Conservation (phyloP, 148 eudicot genomes). For the Linanthus parryae region DNA sequence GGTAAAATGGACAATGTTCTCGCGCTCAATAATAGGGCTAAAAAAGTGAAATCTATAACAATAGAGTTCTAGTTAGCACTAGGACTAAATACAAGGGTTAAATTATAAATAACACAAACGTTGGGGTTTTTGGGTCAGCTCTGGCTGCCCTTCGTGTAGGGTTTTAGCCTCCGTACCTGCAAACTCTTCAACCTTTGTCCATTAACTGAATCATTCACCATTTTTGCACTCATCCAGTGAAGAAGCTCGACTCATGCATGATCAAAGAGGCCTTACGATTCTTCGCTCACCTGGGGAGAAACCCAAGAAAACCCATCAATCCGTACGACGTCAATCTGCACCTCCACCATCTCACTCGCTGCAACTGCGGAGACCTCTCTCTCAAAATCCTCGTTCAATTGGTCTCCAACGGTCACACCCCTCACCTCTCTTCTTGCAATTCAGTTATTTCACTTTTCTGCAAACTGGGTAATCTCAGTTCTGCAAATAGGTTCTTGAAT, state of each 20-base stretch:
- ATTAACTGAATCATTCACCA: too few relatives aligned
- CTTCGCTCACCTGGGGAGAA: conserved; percentile 5
- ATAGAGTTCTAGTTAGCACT: too few relatives aligned
- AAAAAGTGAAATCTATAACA: too few relatives aligned
- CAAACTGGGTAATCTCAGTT: conserved; percentile 13
- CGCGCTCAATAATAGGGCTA: too few relatives aligned
- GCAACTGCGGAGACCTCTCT: conserved; percentile 18
- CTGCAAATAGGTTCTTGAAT: conserved; percentile 12
- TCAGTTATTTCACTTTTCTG: conserved; percentile 12
- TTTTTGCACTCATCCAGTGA: too few relatives aligned
- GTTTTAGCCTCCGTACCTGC: too few relatives aligned
- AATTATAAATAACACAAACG: too few relatives aligned
- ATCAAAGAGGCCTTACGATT: conserved; percentile 11
- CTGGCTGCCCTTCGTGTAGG: too few relatives aligned
- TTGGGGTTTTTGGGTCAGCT: too few relatives aligned
- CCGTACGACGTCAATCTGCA: conserved; percentile 11
- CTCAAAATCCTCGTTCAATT: conserved; percentile 14
- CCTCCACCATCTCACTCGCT: conserved; percentile 9
- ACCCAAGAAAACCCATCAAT: not conserved
- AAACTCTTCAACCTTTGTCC: too few relatives aligned
- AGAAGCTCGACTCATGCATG: conserved; percentile 16
- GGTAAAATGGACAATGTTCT: too few relatives aligned
- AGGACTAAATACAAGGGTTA: too few relatives aligned
- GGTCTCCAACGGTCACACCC: conserved; percentile 17
- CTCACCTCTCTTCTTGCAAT: conserved; percentile 17